Base-by-base conservation (phyloP, 2,329 filamentous ascomycete genomes). In the Colletotrichum gigasporum region DNA sequence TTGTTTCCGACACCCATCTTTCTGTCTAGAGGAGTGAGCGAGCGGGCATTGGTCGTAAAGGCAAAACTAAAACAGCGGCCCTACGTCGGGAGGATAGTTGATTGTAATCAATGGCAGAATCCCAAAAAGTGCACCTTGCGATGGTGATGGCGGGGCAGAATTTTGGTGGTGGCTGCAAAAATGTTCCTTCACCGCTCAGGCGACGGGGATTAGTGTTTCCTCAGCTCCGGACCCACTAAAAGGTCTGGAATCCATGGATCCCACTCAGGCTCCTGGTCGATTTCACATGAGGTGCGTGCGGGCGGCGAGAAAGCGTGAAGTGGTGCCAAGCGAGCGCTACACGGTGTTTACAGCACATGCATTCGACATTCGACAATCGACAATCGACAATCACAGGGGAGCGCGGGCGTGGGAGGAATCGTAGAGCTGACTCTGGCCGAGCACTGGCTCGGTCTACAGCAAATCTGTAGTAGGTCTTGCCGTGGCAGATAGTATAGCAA, bases 1-100 rank as follows among this genome's bases (percentile, higher is more conserved):
- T 89, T 89, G 69, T 87, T 87, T 28, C 84, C 81, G 66, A 91
- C 85, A 45, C 90, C 91, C 91, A 94, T 94, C 63, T 71, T 83
- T 69, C 30, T 39, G 54, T 18, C 18, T 20, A 22, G 37, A 14
- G 16, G 39, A 42, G 5, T 20, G 28, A n/a, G 3, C 34, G 20
- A 20, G 16, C 26, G 3, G 2, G 4, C 10, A 4, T 28, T 14
- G 28, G 4, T 8, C n/a, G 12, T n/a, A n/a, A n/a, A n/a, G n/a
- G n/a, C n/a, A n/a, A n/a, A n/a, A n/a, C n/a, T n/a, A n/a, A n/a
- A n/a, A n/a, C n/a, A n/a, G n/a, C n/a, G n/a, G n/a, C n/a, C n/a
- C 26, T 42, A 12, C 14, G n/a, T 58, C 16, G 5, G 10, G 22
- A n/a, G 12, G 9, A 39, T 3, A 10, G 10, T 9, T 4, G 18